phyloP scores from a whole-genome alignment of 1,284 basidiomycete species.

The Puccinia hordei region DNA sequence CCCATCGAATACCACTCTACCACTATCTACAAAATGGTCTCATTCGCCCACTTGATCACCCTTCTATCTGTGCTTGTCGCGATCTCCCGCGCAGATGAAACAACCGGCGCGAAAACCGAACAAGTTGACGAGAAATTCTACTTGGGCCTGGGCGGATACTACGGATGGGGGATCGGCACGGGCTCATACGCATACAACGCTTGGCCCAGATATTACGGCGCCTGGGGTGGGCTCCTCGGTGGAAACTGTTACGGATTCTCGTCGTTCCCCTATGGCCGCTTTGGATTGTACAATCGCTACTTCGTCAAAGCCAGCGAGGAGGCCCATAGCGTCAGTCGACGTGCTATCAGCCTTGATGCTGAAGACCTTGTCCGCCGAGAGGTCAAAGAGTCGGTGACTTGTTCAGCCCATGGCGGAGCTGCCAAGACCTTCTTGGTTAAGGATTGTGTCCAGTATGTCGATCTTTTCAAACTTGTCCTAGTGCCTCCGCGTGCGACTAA shows the following conservation, averaged over 20 bases:
- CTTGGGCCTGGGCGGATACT: background rate
- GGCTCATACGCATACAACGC: background rate
- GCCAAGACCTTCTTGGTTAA: background rate
- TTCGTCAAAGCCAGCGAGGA: constrained; percentile 1
- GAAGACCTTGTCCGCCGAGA: background rate
- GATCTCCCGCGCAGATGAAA: background rate
- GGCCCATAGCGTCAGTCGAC: background rate
- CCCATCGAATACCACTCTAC: too few species aligned
- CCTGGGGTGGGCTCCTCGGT: background rate
- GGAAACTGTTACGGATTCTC: background rate
- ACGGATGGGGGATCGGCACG: background rate
- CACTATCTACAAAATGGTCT: background rate
- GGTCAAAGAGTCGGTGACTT: background rate
- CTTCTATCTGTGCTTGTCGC: background rate
- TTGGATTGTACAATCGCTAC: background rate
- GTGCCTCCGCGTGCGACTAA: background rate
- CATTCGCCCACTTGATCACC: background rate
- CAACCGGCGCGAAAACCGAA: background rate
- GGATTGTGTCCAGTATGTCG: background rate
- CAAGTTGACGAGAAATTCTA: background rate
- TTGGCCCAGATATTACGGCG: background rate
- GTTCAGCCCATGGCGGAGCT: background rate
- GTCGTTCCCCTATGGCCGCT: background rate
- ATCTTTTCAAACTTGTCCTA: background rate
- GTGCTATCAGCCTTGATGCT: background rate